These are phyloP conservation scores for Hapsidospora chrysogenum DNA, from an alignment of 495 filamentous ascomycete genomes.

Conservation along the genomic window DNA sequence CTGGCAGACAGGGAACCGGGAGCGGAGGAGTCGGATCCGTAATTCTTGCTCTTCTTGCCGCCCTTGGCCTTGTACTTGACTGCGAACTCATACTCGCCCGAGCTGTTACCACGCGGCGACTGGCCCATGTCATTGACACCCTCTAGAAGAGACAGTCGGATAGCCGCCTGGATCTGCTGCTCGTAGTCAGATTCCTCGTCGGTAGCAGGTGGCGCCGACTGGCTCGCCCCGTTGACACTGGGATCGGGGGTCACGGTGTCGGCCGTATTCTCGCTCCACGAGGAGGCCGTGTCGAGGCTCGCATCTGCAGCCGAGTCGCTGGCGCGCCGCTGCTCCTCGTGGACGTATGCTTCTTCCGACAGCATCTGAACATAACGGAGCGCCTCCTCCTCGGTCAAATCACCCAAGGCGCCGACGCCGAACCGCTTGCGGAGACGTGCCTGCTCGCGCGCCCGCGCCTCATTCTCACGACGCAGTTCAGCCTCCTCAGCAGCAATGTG, in stretches of 20 bases:
- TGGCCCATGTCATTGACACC: constrained; percentile 17
- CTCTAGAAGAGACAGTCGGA: constrained; percentile 58
- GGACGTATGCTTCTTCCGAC: constrained; percentile 57
- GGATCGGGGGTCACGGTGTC: constrained; percentile 34
- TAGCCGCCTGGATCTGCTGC: constrained; percentile 65
- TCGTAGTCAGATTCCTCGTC: constrained; percentile 47
- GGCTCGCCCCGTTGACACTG: constrained; percentile 26
- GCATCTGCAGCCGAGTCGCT: constrained; percentile 33
- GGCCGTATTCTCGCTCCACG: constrained; percentile 24
- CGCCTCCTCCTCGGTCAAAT: constrained; percentile 74
- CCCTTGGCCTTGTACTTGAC: constrained; percentile 33
- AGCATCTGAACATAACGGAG: constrained; percentile 78
- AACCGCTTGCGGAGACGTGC: constrained; percentile 64
- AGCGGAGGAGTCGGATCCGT: constrained; percentile 11
- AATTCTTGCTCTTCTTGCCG: constrained; percentile 17
- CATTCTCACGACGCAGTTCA: constrained; percentile 63
- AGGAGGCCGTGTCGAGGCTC: constrained; percentile 27
- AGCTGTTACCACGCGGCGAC: constrained; percentile 13
- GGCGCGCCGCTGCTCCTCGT: constrained; percentile 39
- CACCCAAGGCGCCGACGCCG: constrained; percentile 54
- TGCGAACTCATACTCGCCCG: constrained; percentile 29
- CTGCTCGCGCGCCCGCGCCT: constrained; percentile 32
- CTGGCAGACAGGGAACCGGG: constrained; percentile 10
- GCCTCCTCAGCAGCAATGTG: constrained; percentile 70
- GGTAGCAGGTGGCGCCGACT: constrained; percentile 10